phyloP scores from a whole-genome alignment of 441 rosid genomes.

The Erodium moschatum region DNA sequence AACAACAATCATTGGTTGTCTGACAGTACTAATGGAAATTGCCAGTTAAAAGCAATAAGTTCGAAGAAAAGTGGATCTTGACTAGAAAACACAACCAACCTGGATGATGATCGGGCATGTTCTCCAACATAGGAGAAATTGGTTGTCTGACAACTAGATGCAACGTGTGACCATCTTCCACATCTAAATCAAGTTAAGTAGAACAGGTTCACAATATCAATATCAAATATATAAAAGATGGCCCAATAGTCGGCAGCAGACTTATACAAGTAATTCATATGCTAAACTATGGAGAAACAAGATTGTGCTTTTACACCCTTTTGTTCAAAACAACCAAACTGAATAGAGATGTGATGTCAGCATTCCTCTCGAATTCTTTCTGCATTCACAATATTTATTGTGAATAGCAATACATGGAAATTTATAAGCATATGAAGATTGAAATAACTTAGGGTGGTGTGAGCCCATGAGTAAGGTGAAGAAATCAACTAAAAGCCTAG shows the following conservation, averaged over 20 bases:
- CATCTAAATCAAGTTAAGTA: conserved; percentile 44
- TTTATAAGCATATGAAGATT: too few species aligned
- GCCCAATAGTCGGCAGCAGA: background rate
- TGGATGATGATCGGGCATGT: conserved; percentile 28
- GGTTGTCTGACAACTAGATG: conserved; percentile 60
- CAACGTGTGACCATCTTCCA: conserved; percentile 62
- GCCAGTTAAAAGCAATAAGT: background rate
- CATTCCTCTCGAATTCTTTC: background rate
- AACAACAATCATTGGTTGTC: too few species aligned
- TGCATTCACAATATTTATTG: background rate
- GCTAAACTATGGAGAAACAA: background rate
- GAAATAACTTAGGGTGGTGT: too few species aligned
- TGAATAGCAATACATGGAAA: too few species aligned
- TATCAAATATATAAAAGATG: background rate
- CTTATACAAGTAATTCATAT: background rate
- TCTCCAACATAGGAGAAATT: conserved; percentile 31
- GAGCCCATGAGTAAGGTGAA: too few species aligned
- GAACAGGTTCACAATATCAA: background rate
- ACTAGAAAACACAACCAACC: conserved; percentile 25
- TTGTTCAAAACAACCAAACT: too few species aligned
- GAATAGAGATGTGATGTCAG: too few species aligned
- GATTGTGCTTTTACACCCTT: too few species aligned
- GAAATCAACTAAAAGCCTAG: too few species aligned
- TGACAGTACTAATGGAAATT: background rate
- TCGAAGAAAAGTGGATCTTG: background rate